phyloP scores from a whole-genome alignment of 2,329 filamentous ascomycete genomes.

The Pezicula radicicola region DNA sequence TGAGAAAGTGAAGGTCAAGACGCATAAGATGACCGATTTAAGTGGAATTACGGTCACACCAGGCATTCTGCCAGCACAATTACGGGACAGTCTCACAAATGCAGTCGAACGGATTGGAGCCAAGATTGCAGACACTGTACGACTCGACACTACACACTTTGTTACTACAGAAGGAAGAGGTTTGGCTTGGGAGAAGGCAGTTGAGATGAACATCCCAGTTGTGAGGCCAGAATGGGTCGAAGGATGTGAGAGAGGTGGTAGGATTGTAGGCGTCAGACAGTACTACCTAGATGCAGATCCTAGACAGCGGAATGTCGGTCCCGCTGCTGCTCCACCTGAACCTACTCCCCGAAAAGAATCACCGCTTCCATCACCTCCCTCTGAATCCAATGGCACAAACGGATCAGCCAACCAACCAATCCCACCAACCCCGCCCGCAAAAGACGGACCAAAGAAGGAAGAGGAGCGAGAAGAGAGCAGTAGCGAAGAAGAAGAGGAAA shows the following conservation, averaged over 20 bases:
- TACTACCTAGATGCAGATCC: conserved; percentile 89
- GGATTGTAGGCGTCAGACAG: conserved; percentile 89
- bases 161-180: conserved; percentile 93
- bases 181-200: conserved; percentile 89
- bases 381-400: conserved; percentile 20
- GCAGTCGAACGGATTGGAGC: conserved; percentile 88
- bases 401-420: conserved; percentile 9
- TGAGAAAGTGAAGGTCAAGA: conserved; percentile 80
- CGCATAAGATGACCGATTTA: conserved; percentile 98
- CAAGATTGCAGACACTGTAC: conserved; percentile 83
- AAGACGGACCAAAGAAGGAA: conserved; percentile 21
- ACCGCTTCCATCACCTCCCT: conserved; percentile 14
- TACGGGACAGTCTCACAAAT: conserved; percentile 68
- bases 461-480: conserved; percentile 18
- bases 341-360: conserved; percentile 13
- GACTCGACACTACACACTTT: conserved; percentile 98
- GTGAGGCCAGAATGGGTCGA: conserved; percentile 97
- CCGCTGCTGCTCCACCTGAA: conserved; percentile 9
- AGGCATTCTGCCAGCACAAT: conserved; percentile 73
- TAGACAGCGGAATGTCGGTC: conserved; percentile 26
- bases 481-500: conserved; percentile 23
- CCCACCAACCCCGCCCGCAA: conserved; percentile 27
- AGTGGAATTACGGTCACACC: conserved; percentile 93
- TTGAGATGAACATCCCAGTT: conserved; percentile 96
- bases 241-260: conserved; percentile 89